A percentile compares a stretch with the other conserved stretches of the same genome.
phyloP scores from a whole-genome alignment of 2,329 filamentous ascomycete genomes.

The Hymenoscyphus occultus region DNA sequence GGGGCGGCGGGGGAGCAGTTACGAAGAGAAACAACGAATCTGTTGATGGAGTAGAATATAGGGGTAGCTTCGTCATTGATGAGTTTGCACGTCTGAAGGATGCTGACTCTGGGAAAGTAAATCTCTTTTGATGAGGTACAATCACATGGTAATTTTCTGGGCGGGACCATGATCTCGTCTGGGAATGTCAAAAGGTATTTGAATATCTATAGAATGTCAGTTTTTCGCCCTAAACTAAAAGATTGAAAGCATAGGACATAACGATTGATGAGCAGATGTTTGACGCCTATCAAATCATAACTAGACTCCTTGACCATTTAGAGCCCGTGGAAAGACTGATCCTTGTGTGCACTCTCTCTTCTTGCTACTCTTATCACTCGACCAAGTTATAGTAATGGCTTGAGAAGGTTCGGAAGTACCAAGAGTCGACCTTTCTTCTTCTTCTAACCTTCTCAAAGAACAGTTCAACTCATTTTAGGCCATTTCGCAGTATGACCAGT shows the following conservation, averaged over 20 bases:
- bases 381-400: too few species aligned
- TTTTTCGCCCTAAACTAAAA: too few species aligned
- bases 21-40: slow-evolving; percentile 32
- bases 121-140: background rate
- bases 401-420: too few species aligned
- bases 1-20: slow-evolving; percentile 1
- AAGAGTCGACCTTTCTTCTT: too few species aligned
- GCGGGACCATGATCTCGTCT: slow-evolving; percentile 14
- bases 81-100: slow-evolving; percentile 36
- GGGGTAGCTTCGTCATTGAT: slow-evolving; percentile 35
- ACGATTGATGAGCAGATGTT: too few species aligned
- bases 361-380: too few species aligned
- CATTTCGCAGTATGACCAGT: background rate
- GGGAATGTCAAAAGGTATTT: slow-evolving; percentile 26
- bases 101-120: slow-evolving; percentile 26
- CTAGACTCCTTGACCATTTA: too few species aligned
- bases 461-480: too few species aligned
- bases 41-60: slow-evolving; percentile 35
- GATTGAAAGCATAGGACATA: too few species aligned
- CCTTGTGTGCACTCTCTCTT: background rate
- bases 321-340: too few species aligned
- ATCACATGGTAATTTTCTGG: background rate
- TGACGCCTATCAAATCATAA: too few species aligned
- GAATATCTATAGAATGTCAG: slow-evolving; percentile 19
- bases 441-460: too few species aligned